These are phyloP conservation scores for Neocucurbitaria cava DNA, from an alignment of 2,329 filamentous ascomycete species.

Conservation along the genomic window DNA sequence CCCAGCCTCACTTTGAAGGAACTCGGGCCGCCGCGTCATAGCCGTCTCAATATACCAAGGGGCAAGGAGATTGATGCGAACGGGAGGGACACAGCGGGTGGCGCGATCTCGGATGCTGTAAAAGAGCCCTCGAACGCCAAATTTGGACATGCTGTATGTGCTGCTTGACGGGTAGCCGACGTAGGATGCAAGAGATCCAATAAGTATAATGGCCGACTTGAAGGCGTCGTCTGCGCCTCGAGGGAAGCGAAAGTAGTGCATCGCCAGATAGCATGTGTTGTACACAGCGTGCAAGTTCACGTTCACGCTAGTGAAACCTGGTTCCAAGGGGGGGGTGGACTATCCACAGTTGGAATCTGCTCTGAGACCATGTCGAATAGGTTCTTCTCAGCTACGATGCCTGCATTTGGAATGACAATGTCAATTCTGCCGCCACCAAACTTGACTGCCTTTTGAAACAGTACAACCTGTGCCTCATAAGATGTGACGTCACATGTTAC, in stretches of 20 bases:
- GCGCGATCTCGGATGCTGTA: conserved; percentile 28
- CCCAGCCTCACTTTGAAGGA: conserved; percentile 17
- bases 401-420: conserved; percentile 41
- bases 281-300: conserved; percentile 35
- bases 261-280: conserved; percentile 33
- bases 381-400: conserved; percentile 31
- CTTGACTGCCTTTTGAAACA: conserved; percentile 40
- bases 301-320: conserved; percentile 20
- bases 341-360: conserved; percentile 11
- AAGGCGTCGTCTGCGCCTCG: conserved; percentile 13
- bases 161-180: conserved; percentile 27
- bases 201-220: conserved; percentile 28
- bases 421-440: conserved; percentile 38
- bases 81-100: conserved; percentile 7
- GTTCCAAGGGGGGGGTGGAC: conserved; percentile 25
- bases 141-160: conserved; percentile 39
- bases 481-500: conserved; percentile 40
- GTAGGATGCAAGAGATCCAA: conserved; percentile 33
- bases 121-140: conserved; percentile 36
- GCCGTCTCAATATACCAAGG: conserved; percentile 37
- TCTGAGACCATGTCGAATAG: conserved; percentile 30
- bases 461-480: conserved; percentile 33
- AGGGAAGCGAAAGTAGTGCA: conserved; percentile 34
- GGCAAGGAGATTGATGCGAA: conserved; percentile 36
- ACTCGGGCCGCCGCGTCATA: conserved; percentile 18